phyloP scores from a whole-genome alignment of 495 filamentous ascomycete species.

The Annulohypoxylon nitens region DNA sequence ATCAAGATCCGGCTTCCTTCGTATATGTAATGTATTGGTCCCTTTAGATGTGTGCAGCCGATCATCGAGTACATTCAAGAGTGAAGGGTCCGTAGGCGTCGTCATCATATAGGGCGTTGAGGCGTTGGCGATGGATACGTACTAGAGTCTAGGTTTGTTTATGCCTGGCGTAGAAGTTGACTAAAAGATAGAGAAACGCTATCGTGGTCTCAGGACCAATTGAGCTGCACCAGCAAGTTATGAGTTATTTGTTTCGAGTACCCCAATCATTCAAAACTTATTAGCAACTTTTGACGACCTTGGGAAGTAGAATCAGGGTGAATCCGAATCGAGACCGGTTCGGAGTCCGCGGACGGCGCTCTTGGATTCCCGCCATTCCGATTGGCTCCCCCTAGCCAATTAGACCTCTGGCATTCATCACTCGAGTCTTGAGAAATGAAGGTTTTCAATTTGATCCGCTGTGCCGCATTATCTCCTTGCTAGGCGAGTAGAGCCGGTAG shows the following conservation, averaged over 20 bases:
- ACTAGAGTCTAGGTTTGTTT: not conserved
- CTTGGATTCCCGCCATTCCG: not conserved
- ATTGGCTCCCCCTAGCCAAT: constrained; percentile 5
- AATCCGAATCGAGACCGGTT: constrained; percentile 3
- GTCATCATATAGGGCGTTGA: not conserved
- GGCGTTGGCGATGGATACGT: not conserved
- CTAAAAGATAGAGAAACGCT: not conserved
- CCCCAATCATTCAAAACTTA: not conserved
- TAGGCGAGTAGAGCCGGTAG: no score
- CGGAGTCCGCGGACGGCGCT: constrained; percentile 15
- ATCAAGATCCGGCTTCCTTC: not conserved
- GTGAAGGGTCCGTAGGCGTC: not conserved
- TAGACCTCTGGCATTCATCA: not conserved
- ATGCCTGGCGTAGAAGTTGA: not conserved
- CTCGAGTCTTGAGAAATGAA: not conserved
- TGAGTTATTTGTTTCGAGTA: not conserved
- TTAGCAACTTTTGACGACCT: not conserved
- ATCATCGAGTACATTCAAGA: constrained; percentile 2
- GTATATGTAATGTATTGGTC: not conserved
- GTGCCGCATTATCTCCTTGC: not conserved
- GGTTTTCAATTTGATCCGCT: not conserved
- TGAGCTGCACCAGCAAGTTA: not conserved
- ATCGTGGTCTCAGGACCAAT: not conserved
- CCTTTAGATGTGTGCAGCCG: not conserved
- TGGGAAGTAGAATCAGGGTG: not conserved